Percentiles rank a stretch among this genome's conserved stretches.
Conservation (phyloP, 1,139 yeast genomes). For the Candida glucosophila region DNA sequence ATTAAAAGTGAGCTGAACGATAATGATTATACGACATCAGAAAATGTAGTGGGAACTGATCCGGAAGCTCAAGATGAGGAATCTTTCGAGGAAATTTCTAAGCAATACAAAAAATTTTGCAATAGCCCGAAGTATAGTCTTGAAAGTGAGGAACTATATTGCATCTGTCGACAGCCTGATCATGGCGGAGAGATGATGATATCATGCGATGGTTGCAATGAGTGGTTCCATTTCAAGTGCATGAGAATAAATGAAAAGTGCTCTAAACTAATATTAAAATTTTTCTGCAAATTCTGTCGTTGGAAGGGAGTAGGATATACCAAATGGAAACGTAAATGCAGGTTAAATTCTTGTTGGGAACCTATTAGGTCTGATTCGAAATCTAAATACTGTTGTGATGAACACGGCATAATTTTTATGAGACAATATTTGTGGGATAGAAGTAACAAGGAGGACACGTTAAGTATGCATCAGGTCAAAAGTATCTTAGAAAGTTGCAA, state of each 20-base stretch:
- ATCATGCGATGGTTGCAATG: conserved; percentile 91
- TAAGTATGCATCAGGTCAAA: conserved; percentile 13
- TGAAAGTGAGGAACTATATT: conserved; percentile 59
- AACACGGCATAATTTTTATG: conserved; percentile 62
- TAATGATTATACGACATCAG: too few species aligned
- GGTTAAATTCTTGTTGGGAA: conserved; percentile 48
- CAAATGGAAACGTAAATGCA: conserved; percentile 71
- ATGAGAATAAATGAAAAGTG: conserved; percentile 50
- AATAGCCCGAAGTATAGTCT: conserved; percentile 37
- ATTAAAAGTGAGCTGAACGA: too few species aligned
- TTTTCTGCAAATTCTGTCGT: conserved; percentile 69
- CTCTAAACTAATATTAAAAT: conserved; percentile 53
- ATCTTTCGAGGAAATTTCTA: conserved; percentile 31
- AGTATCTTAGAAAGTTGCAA: conserved; percentile 8
- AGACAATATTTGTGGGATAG: conserved; percentile 13
- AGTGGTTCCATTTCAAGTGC: conserved; percentile 87
- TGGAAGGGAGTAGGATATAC: conserved; percentile 38
- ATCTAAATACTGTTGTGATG: conserved; percentile 69
- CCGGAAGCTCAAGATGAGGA: conserved; percentile 9
- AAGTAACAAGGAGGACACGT: conserved; percentile 10
- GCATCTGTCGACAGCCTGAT: conserved; percentile 76
- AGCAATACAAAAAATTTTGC: conserved; percentile 34
- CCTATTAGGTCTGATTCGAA: conserved; percentile 36
- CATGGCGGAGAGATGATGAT: conserved; percentile 76
- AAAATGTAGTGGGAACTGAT: neutral